These are phyloP conservation scores for Aspergillus udagawae DNA, from an alignment of 2,329 filamentous ascomycete genomes.

Conservation along the genomic window DNA sequence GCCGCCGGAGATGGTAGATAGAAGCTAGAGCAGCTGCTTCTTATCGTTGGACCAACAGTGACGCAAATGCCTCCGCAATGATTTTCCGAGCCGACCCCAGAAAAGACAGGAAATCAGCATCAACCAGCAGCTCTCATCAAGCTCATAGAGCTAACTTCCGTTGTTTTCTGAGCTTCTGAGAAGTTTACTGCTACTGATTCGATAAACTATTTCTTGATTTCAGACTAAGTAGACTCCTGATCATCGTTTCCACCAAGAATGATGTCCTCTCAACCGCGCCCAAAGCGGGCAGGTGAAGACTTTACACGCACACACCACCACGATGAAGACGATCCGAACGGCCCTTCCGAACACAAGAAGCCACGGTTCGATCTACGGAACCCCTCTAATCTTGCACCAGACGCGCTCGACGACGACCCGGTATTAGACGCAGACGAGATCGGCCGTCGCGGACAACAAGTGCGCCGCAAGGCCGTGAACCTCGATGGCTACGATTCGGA, in stretches of 20 bases:
- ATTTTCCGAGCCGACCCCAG: constrained; percentile 41
- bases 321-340: constrained; percentile 44
- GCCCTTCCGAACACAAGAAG: constrained; percentile 61
- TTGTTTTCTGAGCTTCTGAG: not conserved
- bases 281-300: constrained; percentile 77
- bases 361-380: constrained; percentile 93
- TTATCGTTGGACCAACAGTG: constrained; percentile 24
- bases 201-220: not conserved
- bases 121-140: not conserved
- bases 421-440: constrained; percentile 91
- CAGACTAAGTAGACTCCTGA: not conserved
- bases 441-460: constrained; percentile 64
- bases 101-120: constrained; percentile 7
- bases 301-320: constrained; percentile 72
- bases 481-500: constrained; percentile 96
- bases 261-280: constrained; percentile 66
- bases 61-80: constrained; percentile 35
- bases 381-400: constrained; percentile 83
- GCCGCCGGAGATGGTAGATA: not conserved
- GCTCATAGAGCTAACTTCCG: not conserved
- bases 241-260: not conserved
- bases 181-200: not conserved
- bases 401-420: constrained; percentile 69
- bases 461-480: constrained; percentile 91
- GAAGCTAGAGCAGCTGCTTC: constrained; percentile 1